phyloP scores from a whole-genome alignment of 768 basidiomycete genomes.

The Rhodotorula diobovata region DNA sequence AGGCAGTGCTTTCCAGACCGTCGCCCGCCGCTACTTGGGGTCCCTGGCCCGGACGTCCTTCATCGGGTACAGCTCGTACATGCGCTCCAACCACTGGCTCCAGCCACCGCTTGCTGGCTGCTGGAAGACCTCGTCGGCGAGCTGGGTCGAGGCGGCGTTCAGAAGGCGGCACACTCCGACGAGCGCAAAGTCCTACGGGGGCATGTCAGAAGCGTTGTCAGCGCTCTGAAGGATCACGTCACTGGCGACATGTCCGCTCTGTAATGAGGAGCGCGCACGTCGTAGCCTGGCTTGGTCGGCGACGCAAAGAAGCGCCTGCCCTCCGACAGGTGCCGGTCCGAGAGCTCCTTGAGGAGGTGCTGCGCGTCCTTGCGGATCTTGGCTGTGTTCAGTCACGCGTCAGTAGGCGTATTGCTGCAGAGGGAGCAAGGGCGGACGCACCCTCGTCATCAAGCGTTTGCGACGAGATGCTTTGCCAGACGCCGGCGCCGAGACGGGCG shows the following conservation, averaged over 20 bases:
- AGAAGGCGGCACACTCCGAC: conserved; percentile 1
- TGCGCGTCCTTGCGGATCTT: not conserved
- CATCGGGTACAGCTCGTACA: conserved; percentile 5
- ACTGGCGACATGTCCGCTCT: too few relatives aligned
- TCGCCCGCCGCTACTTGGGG: conserved; percentile 2
- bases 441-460: not conserved
- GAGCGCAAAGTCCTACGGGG: conserved; percentile 13
- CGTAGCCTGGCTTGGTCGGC: not conserved
- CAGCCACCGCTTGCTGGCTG: not conserved
- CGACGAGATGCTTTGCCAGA: not conserved
- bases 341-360: not conserved
- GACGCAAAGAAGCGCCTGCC: not conserved
- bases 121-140: conserved; percentile 3
- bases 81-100: conserved; percentile 1
- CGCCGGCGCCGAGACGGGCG: not conserved
- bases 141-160: conserved; percentile 2
- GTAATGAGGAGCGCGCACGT: not conserved
- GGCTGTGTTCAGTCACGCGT: not conserved
- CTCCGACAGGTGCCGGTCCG: not conserved
- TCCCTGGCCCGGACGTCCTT: conserved; percentile 4
- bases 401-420: not conserved
- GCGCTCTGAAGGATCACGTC: too few relatives aligned
- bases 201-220: too few relatives aligned
- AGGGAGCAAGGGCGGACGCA: too few relatives aligned
- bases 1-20: not conserved